Evolutionary conservation across 306 rosid species (phyloP).

Genomic region (Trichosanthes cucumerina): DNA sequence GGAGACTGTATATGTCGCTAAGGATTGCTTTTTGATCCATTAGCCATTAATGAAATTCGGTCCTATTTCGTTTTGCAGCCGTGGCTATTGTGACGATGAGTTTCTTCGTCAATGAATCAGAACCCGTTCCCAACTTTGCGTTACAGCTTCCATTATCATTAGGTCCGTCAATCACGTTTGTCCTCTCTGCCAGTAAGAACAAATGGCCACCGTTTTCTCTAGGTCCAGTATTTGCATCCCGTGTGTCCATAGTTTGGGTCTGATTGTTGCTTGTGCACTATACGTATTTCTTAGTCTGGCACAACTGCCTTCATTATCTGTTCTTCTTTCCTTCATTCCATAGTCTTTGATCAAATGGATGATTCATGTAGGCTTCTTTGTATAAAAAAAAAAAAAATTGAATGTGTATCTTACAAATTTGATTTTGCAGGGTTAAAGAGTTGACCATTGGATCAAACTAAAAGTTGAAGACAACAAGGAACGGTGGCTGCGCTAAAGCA

Average conservation of each 20-base stretch:
- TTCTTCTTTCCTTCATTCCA: neutral
- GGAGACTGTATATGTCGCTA: constrained; percentile 34
- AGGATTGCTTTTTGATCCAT: constrained; percentile 41
- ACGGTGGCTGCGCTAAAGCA: neutral
- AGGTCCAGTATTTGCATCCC: neutral
- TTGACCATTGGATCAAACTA: neutral
- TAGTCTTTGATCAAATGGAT: too few relatives aligned
- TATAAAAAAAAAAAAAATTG: too few relatives aligned
- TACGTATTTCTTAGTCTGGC: neutral
- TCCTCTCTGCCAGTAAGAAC: neutral
- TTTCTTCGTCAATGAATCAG: neutral
- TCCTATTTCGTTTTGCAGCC: constrained; percentile 25
- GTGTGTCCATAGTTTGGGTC: neutral
- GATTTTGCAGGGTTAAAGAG: neutral
- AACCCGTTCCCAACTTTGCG: constrained; percentile 8
- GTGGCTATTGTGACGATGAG: constrained; percentile 31
- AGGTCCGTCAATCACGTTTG: neutral
- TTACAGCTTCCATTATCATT: constrained; percentile 6
- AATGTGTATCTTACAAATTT: neutral
- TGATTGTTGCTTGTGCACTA: neutral
- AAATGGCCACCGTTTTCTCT: neutral
- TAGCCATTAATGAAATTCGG: constrained; percentile 43
- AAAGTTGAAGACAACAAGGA: neutral
- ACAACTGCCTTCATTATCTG: neutral
- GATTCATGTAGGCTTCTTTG: neutral